phyloP scores from a whole-genome alignment of 306 rosid species.

The Trifolium pratense region DNA sequence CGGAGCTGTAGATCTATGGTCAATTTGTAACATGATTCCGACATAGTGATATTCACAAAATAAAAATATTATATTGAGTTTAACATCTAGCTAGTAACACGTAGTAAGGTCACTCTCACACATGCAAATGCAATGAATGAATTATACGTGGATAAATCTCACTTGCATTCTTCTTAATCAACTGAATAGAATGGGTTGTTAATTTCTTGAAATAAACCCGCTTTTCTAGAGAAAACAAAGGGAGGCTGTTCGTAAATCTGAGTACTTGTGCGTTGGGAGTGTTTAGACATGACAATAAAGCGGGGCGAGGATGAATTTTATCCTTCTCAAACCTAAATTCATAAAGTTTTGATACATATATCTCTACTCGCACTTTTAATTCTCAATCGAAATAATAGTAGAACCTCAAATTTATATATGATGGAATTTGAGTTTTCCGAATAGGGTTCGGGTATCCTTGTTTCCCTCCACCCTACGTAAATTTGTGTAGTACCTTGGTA shows the following conservation, averaged over 20 bases:
- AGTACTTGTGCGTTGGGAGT: not conserved
- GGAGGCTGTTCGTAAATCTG: not conserved
- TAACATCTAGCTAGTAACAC: slow-evolving; percentile 3
- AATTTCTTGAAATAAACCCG: not conserved
- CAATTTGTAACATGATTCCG: slow-evolving; percentile 30
- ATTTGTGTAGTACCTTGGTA: too few relatives aligned
- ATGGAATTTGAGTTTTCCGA: too few relatives aligned
- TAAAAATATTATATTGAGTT: slow-evolving; percentile 39
- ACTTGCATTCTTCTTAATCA: not conserved
- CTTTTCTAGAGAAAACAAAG: not conserved
- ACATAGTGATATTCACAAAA: slow-evolving; percentile 27
- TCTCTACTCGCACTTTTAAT: too few relatives aligned
- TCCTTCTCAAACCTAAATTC: too few relatives aligned
- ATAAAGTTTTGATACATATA: too few relatives aligned
- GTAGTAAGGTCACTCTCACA: slow-evolving; percentile 7
- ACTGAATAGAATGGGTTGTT: not conserved
- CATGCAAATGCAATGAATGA: slow-evolving; percentile 8
- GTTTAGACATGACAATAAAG: too few relatives aligned
- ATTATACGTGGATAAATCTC: slow-evolving; percentile 10
- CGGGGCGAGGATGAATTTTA: too few relatives aligned
- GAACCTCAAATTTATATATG: too few relatives aligned
- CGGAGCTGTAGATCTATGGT: slow-evolving; percentile 27
- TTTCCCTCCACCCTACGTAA: too few relatives aligned
- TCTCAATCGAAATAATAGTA: too few relatives aligned
- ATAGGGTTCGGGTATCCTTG: too few relatives aligned